Evolutionary conservation across 2,329 filamentous ascomycete species (phyloP).

Genomic region (Tympanopsis confertula): DNA sequence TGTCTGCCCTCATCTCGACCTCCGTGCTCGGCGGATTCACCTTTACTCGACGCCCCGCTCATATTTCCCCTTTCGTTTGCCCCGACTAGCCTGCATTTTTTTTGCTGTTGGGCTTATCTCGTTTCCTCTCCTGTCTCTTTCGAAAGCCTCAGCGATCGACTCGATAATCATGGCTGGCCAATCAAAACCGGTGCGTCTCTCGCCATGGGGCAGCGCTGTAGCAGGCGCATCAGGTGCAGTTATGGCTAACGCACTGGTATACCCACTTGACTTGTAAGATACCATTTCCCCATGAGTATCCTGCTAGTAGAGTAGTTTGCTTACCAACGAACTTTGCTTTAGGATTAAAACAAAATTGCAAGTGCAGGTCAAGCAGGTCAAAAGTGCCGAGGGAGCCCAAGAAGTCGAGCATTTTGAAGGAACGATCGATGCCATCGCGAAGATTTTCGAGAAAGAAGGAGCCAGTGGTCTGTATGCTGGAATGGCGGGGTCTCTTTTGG

Average conservation of each 20-base stretch:
- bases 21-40: too few species aligned
- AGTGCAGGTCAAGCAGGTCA: slow-evolving; percentile 68
- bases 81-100: too few species aligned
- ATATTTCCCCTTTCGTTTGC: too few species aligned
- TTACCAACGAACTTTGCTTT: slow-evolving; percentile 3
- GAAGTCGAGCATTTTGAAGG: slow-evolving; percentile 60
- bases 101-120: too few species aligned
- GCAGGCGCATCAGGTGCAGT: slow-evolving; percentile 89
- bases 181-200: slow-evolving; percentile 57
- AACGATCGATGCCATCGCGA: slow-evolving; percentile 76
- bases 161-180: neutral
- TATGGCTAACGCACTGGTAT: slow-evolving; percentile 87
- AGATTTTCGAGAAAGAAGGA: slow-evolving; percentile 74
- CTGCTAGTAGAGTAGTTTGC: slow-evolving; percentile 1
- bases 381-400: slow-evolving; percentile 20
- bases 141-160: too few species aligned
- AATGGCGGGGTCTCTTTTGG: slow-evolving; percentile 74
- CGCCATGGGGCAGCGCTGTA: slow-evolving; percentile 85
- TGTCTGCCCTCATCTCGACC: too few species aligned
- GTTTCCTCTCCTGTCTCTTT: too few species aligned
- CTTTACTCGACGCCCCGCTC: too few species aligned
- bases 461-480: slow-evolving; percentile 75
- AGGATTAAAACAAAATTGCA: slow-evolving; percentile 95
- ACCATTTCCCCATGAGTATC: neutral
- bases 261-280: slow-evolving; percentile 88